Evolutionary conservation across 2,329 filamentous ascomycete genomes (phyloP).

Genomic region (Xylariaceae sp.): DNA sequence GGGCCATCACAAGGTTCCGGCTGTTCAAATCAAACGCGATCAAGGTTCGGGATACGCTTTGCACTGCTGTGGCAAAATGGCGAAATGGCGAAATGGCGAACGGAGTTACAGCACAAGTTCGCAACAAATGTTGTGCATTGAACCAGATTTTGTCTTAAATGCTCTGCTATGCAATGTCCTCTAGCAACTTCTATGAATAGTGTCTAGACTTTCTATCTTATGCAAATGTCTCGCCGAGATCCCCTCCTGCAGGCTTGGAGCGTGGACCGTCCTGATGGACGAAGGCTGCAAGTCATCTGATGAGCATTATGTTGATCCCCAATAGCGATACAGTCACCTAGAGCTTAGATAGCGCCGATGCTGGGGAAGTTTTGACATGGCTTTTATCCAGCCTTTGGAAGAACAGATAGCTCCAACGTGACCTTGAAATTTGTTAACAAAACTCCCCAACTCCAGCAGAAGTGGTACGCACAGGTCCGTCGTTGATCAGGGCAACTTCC

Average conservation of each 20-base stretch:
- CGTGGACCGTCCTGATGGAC: background rate
- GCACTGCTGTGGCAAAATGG: background rate
- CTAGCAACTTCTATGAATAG: background rate
- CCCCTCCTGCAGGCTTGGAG: background rate
- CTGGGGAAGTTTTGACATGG: conserved; percentile 19
- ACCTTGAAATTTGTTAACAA: conserved; percentile 32
- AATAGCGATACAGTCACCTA: background rate
- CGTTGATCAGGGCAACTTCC: conserved; percentile 90
- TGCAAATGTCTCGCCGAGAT: background rate
- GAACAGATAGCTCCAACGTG: conserved; percentile 36
- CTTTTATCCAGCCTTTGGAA: conserved; percentile 19
- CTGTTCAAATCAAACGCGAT: background rate
- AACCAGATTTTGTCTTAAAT: background rate
- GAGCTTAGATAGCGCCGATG: background rate
- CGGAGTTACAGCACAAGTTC: conserved; percentile 2
- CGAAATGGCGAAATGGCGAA: background rate
- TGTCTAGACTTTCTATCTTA: background rate
- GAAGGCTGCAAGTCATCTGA: background rate
- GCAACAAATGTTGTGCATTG: background rate
- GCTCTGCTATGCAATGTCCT: background rate
- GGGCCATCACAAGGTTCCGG: background rate
- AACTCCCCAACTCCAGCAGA: background rate
- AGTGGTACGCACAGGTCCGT: conserved; percentile 56
- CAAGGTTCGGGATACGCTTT: conserved; percentile 11
- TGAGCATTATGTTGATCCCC: background rate